Evolutionary conservation across 768 basidiomycete species (phyloP), one percentile per base, ranked within the genome.

Genomic region (Cyclocybe aegerita): DNA sequence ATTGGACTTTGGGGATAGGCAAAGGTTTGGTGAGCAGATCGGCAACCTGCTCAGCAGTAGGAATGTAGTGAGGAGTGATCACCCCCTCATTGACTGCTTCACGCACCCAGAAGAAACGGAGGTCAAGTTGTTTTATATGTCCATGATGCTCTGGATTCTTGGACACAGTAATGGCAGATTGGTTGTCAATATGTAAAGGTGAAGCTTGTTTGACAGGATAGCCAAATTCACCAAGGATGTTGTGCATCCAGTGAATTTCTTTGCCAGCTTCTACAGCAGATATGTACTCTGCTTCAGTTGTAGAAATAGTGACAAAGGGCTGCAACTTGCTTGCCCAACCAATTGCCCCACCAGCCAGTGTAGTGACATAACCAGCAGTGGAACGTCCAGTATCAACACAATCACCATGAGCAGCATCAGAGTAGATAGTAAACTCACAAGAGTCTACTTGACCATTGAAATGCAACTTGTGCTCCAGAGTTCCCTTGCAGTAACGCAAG

Each of bases 221-320:
- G 2, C 62, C 59, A 48, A 72, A 43, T 39, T 71, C 65, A 1
- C 31, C 17, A 33, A 73, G 48, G 14, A 74, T 43, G 31, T 61
- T 61, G 6, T 65, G 58, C 3, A 73, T 54, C 63, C 64, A 73
- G 11, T 63, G 34, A 2, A 68, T 59, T 37, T 73, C 68, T 48
- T 63, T 58, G 14, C 60, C 53, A 4, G 70, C 66, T 37, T 62
- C 52, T 1, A 58, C 57, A 2, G 66, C 65, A 8, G 72, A 63
- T 35, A 74, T 65, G 54, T 68, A 75, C 53, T 76, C 70, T 23
- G 71, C 69, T 55, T 77, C 74, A 1, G 67, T 70, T 0, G 67
- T 73, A 6, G 73, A 75, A 2, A 68, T 55, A 0, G 74, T 63
- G n/a, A 77, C 70, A 36, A 69, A 56, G 0, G 59, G 9, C 60